Evolutionary conservation across 805 yeast genomes (phyloP), one percentile per base, ranked within the genome.

Genomic region (Wickerhamomyces subpelliculosus): DNA sequence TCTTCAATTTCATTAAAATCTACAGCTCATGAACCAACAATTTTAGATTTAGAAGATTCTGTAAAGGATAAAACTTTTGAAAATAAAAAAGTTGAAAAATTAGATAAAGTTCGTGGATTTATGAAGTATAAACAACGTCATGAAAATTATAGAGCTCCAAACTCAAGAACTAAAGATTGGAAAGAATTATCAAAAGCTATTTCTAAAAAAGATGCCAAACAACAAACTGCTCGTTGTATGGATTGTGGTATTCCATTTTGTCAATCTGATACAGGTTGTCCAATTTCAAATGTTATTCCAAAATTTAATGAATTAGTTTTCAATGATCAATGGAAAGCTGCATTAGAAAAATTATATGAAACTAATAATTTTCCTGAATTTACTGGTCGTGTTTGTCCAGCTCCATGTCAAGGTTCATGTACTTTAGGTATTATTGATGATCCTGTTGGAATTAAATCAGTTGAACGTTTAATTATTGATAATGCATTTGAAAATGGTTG

Each of bases 211-310:
- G 97, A 93, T 49, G 80, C 90, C 55, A 76, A 80, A 60, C 76
- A 73, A 60, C 97, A 90, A 69, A 85, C 97, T 41, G 96, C 97
- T 13, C 79, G 98, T 64, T 90, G 98, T 74, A 90, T 93, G 95
- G 97, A 90, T 66, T 90, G 98, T 72, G 98, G 98, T 71, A 94
- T 93, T 52, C 98, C 98, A 42, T 90, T 90, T 78, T 90, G 98
- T 72, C 94, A 90, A 57, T 83, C 95, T 34, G 97, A 90, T 62
- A 84, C 96, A 32, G 98, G 98, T 43, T 90, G 98, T 69, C 98
- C 98, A 38, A 84, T 90, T 49, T 88, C 97, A 38, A 90, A 90
- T 65, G 80, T 90, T 52, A 90, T 90, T 69, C 98, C 98, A 46
- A 89, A 90, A 66, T 93, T 96, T 90, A 93, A 90, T 62, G 97